Percentiles rank a stretch among this genome's conserved stretches.
phyloP scores from a whole-genome alignment of 2,329 filamentous ascomycete species.

The Alternaria dauci region DNA sequence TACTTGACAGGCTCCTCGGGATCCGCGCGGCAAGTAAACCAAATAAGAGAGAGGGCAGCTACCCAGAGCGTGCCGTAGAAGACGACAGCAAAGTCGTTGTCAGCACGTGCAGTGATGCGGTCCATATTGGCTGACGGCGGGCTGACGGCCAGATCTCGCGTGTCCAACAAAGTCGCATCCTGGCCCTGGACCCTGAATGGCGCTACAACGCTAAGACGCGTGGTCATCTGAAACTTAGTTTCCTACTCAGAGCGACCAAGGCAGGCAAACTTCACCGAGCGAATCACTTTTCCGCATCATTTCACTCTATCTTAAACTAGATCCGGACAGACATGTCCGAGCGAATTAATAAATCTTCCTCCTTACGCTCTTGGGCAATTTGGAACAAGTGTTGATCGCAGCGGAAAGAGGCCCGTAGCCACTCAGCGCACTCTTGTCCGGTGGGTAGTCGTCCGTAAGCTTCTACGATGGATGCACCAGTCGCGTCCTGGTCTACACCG shows the following conservation, averaged over 20 bases:
- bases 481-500: neutral
- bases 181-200: conserved; percentile 15
- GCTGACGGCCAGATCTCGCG: conserved; percentile 15
- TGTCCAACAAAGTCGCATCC: conserved; percentile 8
- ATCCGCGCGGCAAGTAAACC: conserved; percentile 38
- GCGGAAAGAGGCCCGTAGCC: conserved; percentile 19
- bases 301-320: neutral
- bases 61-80: conserved; percentile 34
- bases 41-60: conserved; percentile 34
- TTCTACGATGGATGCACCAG: neutral
- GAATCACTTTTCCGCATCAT: conserved; percentile 1
- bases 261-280: conserved; percentile 7
- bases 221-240: conserved; percentile 23
- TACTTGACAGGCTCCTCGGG: conserved; percentile 64
- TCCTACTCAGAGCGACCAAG: conserved; percentile 1
- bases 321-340: conserved; percentile 3
- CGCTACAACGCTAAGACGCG: conserved; percentile 21
- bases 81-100: conserved; percentile 30
- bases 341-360: conserved; percentile 5
- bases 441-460: neutral
- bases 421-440: conserved; percentile 9
- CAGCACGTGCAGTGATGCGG: conserved; percentile 33
- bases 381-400: conserved; percentile 13
- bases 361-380: conserved; percentile 12
- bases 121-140: conserved; percentile 32